Evolutionary conservation across 2,329 filamentous ascomycete species (phyloP).

Genomic region (Pseudogymnoascus sp.): DNA sequence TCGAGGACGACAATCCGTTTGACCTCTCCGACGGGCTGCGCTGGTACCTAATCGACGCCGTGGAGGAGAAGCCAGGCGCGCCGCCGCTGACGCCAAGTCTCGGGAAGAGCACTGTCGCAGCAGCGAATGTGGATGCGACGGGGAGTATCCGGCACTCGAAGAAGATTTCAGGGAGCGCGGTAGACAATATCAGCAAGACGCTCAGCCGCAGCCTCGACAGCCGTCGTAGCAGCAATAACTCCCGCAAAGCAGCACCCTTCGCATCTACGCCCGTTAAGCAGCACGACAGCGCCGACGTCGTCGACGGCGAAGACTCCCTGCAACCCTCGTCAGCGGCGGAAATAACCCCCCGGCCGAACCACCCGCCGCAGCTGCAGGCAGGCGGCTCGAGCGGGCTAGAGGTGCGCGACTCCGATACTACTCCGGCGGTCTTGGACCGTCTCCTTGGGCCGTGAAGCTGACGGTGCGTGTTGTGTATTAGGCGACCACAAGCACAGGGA

Average conservation of each 20-base stretch:
- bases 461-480: constrained; percentile 27
- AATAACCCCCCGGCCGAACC: neutral
- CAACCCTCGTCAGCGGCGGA: constrained; percentile 4
- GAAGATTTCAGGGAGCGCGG: constrained; percentile 40
- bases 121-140: constrained; percentile 76
- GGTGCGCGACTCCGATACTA: constrained; percentile 7
- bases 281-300: constrained; percentile 16
- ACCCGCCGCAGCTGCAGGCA: constrained; percentile 2
- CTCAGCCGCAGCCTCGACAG: constrained; percentile 84
- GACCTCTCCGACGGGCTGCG: constrained; percentile 88
- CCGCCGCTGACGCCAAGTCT: constrained; percentile 88
- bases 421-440: constrained; percentile 8
- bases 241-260: constrained; percentile 60
- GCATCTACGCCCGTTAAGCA: constrained; percentile 3
- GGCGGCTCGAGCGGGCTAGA: constrained; percentile 8
- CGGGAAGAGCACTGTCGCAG: constrained; percentile 83
- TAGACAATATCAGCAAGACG: constrained; percentile 67
- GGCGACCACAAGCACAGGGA: constrained; percentile 28
- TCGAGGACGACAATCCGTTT: constrained; percentile 92
- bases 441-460: constrained; percentile 6
- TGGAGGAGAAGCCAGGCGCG: constrained; percentile 83
- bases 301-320: neutral
- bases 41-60: constrained; percentile 92
- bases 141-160: constrained; percentile 53
- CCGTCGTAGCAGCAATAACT: constrained; percentile 77